phyloP scores from a whole-genome alignment of 352 stramenopile genomes.

The Phytopythium oedochilum region DNA sequence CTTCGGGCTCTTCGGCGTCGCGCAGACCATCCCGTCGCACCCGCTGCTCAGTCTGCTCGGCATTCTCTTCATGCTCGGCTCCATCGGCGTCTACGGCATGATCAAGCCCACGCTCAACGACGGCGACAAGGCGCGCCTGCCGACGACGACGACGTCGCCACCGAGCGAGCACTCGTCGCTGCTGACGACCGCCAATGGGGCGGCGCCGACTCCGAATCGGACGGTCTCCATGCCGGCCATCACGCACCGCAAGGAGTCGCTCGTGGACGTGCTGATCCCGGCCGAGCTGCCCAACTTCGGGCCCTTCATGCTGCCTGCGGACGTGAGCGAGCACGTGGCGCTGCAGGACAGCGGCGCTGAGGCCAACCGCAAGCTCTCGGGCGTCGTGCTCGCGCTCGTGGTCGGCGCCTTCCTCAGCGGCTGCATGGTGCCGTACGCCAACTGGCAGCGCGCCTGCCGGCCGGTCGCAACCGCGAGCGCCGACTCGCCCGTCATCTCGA shows the following conservation, averaged over 20 bases:
- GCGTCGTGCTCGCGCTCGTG: conserved; percentile 56
- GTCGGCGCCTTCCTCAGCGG: conserved; percentile 68
- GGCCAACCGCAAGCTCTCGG: conserved; percentile 50
- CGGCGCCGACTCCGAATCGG: conserved; percentile 8
- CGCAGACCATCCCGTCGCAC: conserved; percentile 51
- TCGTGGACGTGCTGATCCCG: conserved; percentile 55
- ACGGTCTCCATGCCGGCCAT: conserved; percentile 1
- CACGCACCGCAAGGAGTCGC: conserved; percentile 26
- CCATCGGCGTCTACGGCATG: conserved; percentile 73
- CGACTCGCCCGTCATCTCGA: conserved; percentile 32
- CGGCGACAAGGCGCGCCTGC: conserved; percentile 9
- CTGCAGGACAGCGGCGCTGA: conserved; percentile 46
- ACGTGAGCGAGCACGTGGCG: conserved; percentile 53
- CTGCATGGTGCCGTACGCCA: conserved; percentile 73
- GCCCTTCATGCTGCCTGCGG: conserved; percentile 68
- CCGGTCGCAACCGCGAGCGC: conserved; percentile 19
- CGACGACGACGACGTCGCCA: conserved; percentile 4
- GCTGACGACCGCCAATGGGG: conserved; percentile 2
- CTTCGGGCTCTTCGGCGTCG: conserved; percentile 64
- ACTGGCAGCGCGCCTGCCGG: conserved; percentile 61
- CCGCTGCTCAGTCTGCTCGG: conserved; percentile 53
- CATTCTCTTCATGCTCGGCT: conserved; percentile 76
- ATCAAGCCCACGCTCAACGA: conserved; percentile 62
- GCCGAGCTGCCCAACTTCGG: conserved; percentile 81
- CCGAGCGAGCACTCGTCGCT: conserved; percentile 33